phyloP scores from a whole-genome alignment of 2,329 filamentous ascomycete genomes.

The Whalleya microplaca region DNA sequence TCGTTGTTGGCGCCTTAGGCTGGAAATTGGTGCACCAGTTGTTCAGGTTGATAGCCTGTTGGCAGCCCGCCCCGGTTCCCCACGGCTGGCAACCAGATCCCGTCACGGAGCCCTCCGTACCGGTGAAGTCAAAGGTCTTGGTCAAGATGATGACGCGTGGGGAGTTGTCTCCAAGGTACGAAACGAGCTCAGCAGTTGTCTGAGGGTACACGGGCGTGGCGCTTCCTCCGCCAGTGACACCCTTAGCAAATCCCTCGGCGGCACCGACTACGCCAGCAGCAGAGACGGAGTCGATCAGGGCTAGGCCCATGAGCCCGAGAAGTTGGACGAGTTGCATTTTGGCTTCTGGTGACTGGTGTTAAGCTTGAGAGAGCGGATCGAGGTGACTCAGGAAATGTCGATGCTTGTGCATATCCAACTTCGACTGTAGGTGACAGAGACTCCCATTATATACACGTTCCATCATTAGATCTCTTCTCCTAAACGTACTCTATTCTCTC shows the following conservation, averaged over 20 bases:
- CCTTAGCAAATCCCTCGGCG: constrained; percentile 49
- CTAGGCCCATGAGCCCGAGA: too few species aligned
- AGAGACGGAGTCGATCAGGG: not conserved
- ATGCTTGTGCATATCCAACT: too few species aligned
- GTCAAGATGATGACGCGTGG: constrained; percentile 62
- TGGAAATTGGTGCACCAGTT: constrained; percentile 64
- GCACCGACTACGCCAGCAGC: constrained; percentile 41
- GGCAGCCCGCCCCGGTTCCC: constrained; percentile 60
- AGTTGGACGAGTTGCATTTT: too few species aligned
- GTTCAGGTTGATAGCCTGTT: constrained; percentile 65
- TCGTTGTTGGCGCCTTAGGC: constrained; percentile 51
- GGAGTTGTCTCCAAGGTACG: constrained; percentile 58
- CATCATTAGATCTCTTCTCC: too few species aligned
- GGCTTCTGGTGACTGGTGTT: too few species aligned
- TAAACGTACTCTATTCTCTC: too few species aligned
- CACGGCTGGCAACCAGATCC: constrained; percentile 52
- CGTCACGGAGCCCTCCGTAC: constrained; percentile 60
- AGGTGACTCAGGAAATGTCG: too few species aligned
- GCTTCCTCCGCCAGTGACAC: constrained; percentile 63
- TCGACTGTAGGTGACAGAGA: too few species aligned
- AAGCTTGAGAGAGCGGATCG: too few species aligned
- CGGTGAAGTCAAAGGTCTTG: constrained; percentile 60
- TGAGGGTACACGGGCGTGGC: constrained; percentile 57
- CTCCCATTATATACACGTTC: too few species aligned
- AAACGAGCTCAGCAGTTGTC: constrained; percentile 58